Conservation (phyloP, 768 basidiomycete species). For the Austroboletus festivus region DNA sequence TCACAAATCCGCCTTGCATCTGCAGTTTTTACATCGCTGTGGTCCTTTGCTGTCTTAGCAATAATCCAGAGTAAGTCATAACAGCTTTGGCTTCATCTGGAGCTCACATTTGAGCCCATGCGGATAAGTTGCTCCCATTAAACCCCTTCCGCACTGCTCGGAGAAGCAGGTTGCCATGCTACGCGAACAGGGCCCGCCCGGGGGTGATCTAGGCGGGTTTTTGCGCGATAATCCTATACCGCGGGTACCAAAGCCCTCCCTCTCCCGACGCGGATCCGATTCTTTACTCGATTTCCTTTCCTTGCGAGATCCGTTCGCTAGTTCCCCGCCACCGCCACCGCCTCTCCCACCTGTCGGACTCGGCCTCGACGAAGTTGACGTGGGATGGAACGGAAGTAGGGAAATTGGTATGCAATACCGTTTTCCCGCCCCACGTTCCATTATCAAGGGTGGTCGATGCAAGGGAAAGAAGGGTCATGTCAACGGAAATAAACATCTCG, state of each 20-base stretch:
- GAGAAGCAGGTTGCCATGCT: slow-evolving; percentile 5
- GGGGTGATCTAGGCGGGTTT: not conserved
- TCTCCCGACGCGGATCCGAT: slow-evolving; percentile 24
- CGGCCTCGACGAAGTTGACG: slow-evolving; percentile 27
- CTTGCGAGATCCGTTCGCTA: slow-evolving; percentile 33
- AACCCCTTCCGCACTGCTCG: slow-evolving; percentile 3
- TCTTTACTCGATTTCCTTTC: slow-evolving; percentile 33
- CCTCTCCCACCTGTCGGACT: slow-evolving; percentile 27
- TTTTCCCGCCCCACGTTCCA: slow-evolving; percentile 32
- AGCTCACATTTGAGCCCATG: slow-evolving; percentile 1
- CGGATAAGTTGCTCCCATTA: slow-evolving; percentile 21
- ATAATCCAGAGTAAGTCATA: slow-evolving; percentile 25
- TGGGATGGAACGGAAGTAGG: slow-evolving; percentile 23
- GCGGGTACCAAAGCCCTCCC: slow-evolving; percentile 16
- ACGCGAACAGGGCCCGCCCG: not conserved
- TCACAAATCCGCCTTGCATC: slow-evolving; percentile 17
- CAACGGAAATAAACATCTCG: slow-evolving; percentile 22
- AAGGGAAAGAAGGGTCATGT: slow-evolving; percentile 15
- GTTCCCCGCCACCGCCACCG: slow-evolving; percentile 32
- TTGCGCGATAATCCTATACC: not conserved
- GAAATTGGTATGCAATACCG: slow-evolving; percentile 30
- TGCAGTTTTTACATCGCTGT: slow-evolving; percentile 21
- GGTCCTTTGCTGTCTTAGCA: slow-evolving; percentile 20
- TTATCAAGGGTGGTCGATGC: slow-evolving; percentile 21
- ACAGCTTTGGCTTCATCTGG: not conserved